Evolutionary conservation across 768 basidiomycete genomes (phyloP), one percentile per base, ranked within the genome.

Genomic region (Tulasnella sp.): DNA sequence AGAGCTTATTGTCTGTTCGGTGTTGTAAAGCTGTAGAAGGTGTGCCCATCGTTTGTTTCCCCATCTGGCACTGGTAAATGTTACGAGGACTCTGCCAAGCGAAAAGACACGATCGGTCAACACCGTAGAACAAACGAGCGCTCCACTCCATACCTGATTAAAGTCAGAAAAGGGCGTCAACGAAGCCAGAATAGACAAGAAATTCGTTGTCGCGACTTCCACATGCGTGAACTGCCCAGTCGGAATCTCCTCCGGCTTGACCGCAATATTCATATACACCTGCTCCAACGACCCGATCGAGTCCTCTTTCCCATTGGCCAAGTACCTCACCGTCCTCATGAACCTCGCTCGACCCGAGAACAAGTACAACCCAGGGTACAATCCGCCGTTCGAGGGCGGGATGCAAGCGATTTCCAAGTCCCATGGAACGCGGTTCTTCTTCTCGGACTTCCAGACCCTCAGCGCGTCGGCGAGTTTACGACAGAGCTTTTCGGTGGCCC

Each of bases 1-100:
- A 99, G 67, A 99, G 89, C 84, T 99, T 99, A 86, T 99, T 99
- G 84, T 99, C 97, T 12, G 97, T 99, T 77, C 97, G 89, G 81
- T 96, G 94, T 80, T 89, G 88, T 52, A 99, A 83, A 6, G 95
- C 92, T 1, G 96, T 98, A 39, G 95, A 91, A 1, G 97, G 97
- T 25, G 97, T 99, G 36, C 97, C 97, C 97, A 99, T 99, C 1
- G 94, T 93, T 89, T 99, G 97, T 86, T 99, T 99, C 82, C 96
- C 96, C 97, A 99, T 99, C 88, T 94, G 94, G 83, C 96, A 97
- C 82, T 97, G 93, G 80, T 95, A 95, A 75, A 95, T 95, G 80
- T 95, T 95, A 81, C 93, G 89, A 36, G 93, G 93, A 84, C 91
- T 92, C 91, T 94, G 80, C 19, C 14, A 75, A 5, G 38, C 31